These are phyloP conservation scores for Xanthoconium separans DNA, from an alignment of 1,284 basidiomycete genomes.

Conservation along the genomic window DNA sequence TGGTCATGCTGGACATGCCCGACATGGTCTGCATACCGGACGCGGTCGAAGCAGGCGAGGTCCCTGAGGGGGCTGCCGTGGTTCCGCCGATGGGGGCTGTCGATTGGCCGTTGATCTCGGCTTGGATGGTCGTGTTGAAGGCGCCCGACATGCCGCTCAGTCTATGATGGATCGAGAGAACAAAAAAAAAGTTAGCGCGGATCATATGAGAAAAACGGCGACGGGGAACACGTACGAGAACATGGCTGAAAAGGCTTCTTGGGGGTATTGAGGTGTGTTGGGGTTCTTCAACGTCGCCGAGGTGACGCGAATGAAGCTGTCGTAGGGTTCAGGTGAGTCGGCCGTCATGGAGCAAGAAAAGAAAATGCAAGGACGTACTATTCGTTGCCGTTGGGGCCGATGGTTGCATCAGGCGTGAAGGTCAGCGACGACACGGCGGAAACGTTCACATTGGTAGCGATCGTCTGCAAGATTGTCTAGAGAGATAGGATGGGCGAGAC, in stretches of 20 bases:
- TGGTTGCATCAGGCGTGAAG: constrained; percentile 59
- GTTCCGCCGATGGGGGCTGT: constrained; percentile 51
- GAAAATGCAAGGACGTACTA: constrained; percentile 46
- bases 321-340: neutral
- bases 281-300: constrained; percentile 55
- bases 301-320: constrained; percentile 70
- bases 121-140: constrained; percentile 53
- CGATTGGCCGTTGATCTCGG: constrained; percentile 58
- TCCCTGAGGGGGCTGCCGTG: constrained; percentile 2
- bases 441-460: constrained; percentile 62
- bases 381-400: constrained; percentile 57
- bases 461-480: constrained; percentile 62
- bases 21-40: neutral
- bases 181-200: neutral
- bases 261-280: constrained; percentile 50
- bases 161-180: neutral
- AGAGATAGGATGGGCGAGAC: neutral
- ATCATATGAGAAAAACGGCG: neutral
- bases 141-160: constrained; percentile 55
- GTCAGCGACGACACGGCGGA: constrained; percentile 47
- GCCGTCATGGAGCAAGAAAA: neutral
- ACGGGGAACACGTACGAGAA: constrained; percentile 52
- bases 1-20: neutral
- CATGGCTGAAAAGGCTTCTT: constrained; percentile 78
- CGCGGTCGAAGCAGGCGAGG: neutral